These are phyloP conservation scores for Penicillium lagena DNA, from an alignment of 495 filamentous ascomycete genomes.

Conservation along the genomic window DNA sequence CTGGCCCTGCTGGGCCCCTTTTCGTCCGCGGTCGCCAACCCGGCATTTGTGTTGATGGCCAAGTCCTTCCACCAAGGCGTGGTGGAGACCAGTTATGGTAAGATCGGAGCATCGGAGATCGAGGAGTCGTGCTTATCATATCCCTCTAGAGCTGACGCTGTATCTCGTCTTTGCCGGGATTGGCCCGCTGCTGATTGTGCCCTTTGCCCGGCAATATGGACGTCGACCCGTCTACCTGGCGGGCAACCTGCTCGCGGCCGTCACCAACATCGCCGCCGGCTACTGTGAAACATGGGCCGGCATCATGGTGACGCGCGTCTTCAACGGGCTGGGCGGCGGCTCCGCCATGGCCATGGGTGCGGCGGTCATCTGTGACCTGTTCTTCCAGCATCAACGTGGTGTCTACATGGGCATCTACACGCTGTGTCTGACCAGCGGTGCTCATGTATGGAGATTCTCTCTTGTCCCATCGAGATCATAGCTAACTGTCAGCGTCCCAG, in stretches of 20 bases:
- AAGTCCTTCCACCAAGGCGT: no score
- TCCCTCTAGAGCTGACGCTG: not conserved
- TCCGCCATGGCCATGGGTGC: constrained; percentile 26
- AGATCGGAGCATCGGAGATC: no score
- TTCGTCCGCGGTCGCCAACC: no score
- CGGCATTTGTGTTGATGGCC: no score
- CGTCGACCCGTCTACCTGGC: constrained; percentile 27
- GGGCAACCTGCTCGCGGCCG: constrained; percentile 23
- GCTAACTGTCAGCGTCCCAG: no score
- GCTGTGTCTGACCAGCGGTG: constrained; percentile 16
- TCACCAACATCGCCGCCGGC: constrained; percentile 24
- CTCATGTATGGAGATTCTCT: constrained; percentile 8
- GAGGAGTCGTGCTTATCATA: no score
- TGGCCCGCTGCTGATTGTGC: constrained; percentile 19
- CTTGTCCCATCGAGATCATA: no score
- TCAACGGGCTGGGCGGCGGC: constrained; percentile 31
- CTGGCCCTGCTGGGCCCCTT: no score
- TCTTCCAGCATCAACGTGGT: constrained; percentile 36
- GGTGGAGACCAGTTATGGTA: no score
- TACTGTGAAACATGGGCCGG: constrained; percentile 17
- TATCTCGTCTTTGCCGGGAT: constrained; percentile 5
- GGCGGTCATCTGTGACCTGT: constrained; percentile 35
- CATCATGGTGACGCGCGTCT: constrained; percentile 24
- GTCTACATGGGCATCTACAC: constrained; percentile 20
- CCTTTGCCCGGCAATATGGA: constrained; percentile 25